Conservation (phyloP, 306 rosid species). For the Ormosia semicastrata region DNA sequence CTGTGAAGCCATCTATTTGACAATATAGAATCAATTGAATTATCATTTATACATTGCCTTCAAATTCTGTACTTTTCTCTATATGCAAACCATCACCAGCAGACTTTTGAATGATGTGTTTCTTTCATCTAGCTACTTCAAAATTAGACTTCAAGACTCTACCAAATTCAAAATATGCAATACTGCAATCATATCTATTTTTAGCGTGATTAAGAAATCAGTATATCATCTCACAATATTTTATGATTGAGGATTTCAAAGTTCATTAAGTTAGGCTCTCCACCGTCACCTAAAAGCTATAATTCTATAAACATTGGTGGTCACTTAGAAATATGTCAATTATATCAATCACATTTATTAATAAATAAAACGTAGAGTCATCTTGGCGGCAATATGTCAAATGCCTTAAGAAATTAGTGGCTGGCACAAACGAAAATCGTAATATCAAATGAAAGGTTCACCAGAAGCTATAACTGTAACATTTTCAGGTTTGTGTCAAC, state of each 20-base stretch:
- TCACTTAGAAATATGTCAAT: not conserved
- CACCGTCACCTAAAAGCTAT: not conserved
- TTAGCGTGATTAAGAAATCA: not conserved
- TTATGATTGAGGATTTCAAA: not conserved
- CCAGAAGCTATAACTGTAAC: not conserved
- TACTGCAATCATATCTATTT: not conserved
- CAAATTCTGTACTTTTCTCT: not conserved
- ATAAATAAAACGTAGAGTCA: not conserved
- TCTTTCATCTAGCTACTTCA: not conserved
- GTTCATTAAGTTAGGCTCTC: not conserved
- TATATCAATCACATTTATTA: not conserved
- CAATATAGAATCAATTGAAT: not conserved
- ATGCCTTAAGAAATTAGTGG: not conserved
- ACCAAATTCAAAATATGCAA: not conserved
- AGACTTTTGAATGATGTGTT: not conserved
- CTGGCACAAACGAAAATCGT: not conserved
- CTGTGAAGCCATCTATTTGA: too few relatives aligned
- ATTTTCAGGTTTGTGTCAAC: not conserved
- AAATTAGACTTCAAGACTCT: not conserved
- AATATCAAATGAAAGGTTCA: not conserved
- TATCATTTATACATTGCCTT: not conserved
- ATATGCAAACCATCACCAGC: not conserved
- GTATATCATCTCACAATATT: not conserved
- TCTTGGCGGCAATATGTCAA: not conserved
- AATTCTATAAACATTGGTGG: not conserved